Percentiles rank a stretch among this genome's conserved stretches.
phyloP scores from a whole-genome alignment of 176 grass and related monocot species.

The Avena sativa region DNA sequence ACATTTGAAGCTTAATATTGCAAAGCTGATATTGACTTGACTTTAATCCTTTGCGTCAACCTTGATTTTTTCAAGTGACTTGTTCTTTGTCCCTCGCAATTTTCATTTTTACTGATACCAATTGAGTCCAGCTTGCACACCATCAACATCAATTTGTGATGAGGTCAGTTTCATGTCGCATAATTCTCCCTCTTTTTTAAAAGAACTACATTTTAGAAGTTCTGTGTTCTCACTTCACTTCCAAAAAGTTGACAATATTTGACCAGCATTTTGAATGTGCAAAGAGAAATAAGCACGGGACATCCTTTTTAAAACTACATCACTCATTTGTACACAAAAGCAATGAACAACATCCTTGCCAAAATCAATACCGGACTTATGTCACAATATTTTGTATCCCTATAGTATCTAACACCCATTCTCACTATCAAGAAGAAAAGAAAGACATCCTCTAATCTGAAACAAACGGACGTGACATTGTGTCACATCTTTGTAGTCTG shows the following conservation, averaged over 20 bases:
- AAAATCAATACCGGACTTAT: constrained; percentile 30
- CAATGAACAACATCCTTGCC: constrained; percentile 32
- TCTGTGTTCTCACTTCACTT: too few relatives aligned
- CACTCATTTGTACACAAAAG: background rate
- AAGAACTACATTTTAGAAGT: background rate
- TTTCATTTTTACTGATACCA: background rate
- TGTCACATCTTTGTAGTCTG: constrained; percentile 46
- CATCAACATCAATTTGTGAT: background rate
- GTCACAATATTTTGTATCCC: constrained; percentile 33
- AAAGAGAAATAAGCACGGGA: background rate
- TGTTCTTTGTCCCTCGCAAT: background rate
- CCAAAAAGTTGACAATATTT: background rate
- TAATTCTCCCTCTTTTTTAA: background rate
- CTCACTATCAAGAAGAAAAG: background rate
- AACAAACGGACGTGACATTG: constrained; percentile 35
- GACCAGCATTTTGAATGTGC: background rate
- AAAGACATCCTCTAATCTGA: background rate
- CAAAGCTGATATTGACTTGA: constrained; percentile 13
- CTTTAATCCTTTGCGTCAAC: background rate
- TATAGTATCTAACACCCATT: constrained; percentile 11
- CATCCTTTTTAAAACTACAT: constrained; percentile 5
- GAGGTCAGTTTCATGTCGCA: background rate
- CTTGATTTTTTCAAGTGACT: background rate
- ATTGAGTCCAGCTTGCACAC: background rate
- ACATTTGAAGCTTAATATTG: constrained; percentile 5